phyloP scores from a whole-genome alignment of 768 basidiomycete genomes.

The Crassisporium funariophilum region DNA sequence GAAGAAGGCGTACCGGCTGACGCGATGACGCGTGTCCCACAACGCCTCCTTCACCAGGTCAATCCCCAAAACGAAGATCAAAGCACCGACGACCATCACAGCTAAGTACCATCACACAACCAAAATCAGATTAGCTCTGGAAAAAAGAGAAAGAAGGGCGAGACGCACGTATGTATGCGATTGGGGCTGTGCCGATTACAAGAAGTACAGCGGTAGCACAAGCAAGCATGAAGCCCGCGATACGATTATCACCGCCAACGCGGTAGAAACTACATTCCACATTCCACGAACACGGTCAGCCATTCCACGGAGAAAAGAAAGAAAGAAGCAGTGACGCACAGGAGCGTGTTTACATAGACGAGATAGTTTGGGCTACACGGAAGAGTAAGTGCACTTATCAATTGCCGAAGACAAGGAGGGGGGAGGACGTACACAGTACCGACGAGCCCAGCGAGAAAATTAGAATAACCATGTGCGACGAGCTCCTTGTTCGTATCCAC shows the following conservation, averaged over 20 bases:
- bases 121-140: neutral
- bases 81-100: slow-evolving; percentile 85
- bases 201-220: slow-evolving; percentile 70
- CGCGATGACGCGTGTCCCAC: slow-evolving; percentile 93
- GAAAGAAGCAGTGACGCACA: slow-evolving; percentile 42
- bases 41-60: slow-evolving; percentile 94
- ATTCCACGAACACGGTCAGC: neutral
- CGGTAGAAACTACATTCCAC: slow-evolving; percentile 74
- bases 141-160: neutral
- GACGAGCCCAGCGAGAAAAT: slow-evolving; percentile 75
- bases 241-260: slow-evolving; percentile 83
- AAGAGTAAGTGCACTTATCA: neutral
- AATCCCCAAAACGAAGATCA: slow-evolving; percentile 93
- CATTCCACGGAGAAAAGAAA: neutral
- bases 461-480: slow-evolving; percentile 90
- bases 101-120: slow-evolving; percentile 44
- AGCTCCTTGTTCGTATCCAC: slow-evolving; percentile 92
- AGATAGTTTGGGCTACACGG: slow-evolving; percentile 75
- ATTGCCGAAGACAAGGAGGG: neutral
- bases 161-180: slow-evolving; percentile 86
- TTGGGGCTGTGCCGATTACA: slow-evolving; percentile 83
- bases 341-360: slow-evolving; percentile 83
- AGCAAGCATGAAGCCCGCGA: slow-evolving; percentile 87
- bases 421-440: slow-evolving; percentile 71
- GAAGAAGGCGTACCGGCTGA: slow-evolving; percentile 57